These are phyloP conservation scores for Scleromitrula shiraiana DNA, from an alignment of 2,329 filamentous ascomycete genomes.

Conservation along the genomic window DNA sequence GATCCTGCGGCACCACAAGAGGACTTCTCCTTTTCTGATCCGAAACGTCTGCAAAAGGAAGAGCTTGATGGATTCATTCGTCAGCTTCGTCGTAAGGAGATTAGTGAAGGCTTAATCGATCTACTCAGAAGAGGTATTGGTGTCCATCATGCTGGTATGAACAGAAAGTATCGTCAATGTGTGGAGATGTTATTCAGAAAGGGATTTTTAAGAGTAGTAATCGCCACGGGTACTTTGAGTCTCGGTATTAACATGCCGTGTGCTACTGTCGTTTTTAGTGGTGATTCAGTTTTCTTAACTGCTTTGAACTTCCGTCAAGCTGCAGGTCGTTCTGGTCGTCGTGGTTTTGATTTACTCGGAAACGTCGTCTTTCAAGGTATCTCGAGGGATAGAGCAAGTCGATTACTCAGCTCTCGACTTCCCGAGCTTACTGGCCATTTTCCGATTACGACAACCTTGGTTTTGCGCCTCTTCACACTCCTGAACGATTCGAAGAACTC, in stretches of 20 bases:
- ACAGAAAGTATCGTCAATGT: conserved; percentile 63
- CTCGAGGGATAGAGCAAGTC: conserved; percentile 49
- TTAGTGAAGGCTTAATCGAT: conserved; percentile 46
- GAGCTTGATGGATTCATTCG: conserved; percentile 50
- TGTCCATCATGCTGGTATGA: conserved; percentile 75
- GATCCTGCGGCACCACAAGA: conserved; percentile 56
- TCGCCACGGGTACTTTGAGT: conserved; percentile 69
- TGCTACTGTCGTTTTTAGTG: conserved; percentile 70
- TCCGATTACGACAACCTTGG: conserved; percentile 64
- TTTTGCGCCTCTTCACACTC: conserved; percentile 60
- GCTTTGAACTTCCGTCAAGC: conserved; percentile 71
- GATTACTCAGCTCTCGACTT: conserved; percentile 64
- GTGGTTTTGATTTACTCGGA: conserved; percentile 72
- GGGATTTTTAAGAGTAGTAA: conserved; percentile 60
- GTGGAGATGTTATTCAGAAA: conserved; percentile 69
- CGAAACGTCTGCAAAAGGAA: conserved; percentile 45
- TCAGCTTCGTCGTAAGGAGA: conserved; percentile 42
- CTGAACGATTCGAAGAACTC: conserved; percentile 58
- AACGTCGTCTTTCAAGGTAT: conserved; percentile 74
- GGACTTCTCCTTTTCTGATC: conserved; percentile 59
- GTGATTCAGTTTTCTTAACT: conserved; percentile 65
- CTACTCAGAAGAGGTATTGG: conserved; percentile 62
- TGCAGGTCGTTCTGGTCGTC: conserved; percentile 68
- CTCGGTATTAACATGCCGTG: conserved; percentile 81
- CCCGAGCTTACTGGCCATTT: conserved; percentile 73